Conservation (phyloP, 2,329 filamentous ascomycete species). For the Trichophaea hybrida region DNA sequence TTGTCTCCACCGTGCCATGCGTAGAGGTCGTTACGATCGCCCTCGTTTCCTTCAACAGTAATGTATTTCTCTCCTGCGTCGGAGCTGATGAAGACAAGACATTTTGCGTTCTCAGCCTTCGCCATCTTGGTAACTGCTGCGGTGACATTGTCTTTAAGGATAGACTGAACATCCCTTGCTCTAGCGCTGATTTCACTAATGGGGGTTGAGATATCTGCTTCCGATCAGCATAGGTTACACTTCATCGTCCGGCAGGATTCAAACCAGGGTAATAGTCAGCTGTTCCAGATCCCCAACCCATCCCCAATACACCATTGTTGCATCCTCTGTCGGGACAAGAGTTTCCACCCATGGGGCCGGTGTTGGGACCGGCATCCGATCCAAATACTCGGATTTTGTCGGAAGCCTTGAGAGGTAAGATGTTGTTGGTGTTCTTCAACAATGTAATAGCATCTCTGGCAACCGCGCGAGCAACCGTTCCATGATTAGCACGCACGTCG, state of each 20-base stretch:
- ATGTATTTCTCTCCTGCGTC: slow-evolving; percentile 63
- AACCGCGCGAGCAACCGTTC: slow-evolving; percentile 54
- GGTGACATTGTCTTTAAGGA: slow-evolving; percentile 27
- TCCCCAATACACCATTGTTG: slow-evolving; percentile 70
- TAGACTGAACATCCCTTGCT: slow-evolving; percentile 14
- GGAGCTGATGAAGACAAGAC: slow-evolving; percentile 56
- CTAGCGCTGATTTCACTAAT: slow-evolving; percentile 43
- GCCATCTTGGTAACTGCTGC: slow-evolving; percentile 12
- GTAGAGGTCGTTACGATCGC: slow-evolving; percentile 51
- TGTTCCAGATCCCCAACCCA: slow-evolving; percentile 85
- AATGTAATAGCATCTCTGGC: slow-evolving; percentile 68
- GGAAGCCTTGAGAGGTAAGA: slow-evolving; percentile 14
- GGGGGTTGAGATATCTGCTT: slow-evolving; percentile 56
- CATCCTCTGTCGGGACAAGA: slow-evolving; percentile 63
- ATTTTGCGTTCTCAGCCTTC: slow-evolving; percentile 18
- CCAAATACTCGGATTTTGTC: slow-evolving; percentile 44
- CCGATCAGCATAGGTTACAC: too few species aligned
- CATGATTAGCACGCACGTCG: slow-evolving; percentile 59
- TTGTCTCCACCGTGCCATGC: slow-evolving; percentile 55
- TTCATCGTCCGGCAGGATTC: not conserved
- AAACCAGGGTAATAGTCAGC: slow-evolving; percentile 46
- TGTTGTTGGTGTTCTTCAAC: slow-evolving; percentile 58
- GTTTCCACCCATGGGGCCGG: slow-evolving; percentile 36
- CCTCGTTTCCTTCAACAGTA: slow-evolving; percentile 51
- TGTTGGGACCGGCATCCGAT: slow-evolving; percentile 52